phyloP scores from a whole-genome alignment of 140 eudicot species.

The Stevia rebaudiana region DNA sequence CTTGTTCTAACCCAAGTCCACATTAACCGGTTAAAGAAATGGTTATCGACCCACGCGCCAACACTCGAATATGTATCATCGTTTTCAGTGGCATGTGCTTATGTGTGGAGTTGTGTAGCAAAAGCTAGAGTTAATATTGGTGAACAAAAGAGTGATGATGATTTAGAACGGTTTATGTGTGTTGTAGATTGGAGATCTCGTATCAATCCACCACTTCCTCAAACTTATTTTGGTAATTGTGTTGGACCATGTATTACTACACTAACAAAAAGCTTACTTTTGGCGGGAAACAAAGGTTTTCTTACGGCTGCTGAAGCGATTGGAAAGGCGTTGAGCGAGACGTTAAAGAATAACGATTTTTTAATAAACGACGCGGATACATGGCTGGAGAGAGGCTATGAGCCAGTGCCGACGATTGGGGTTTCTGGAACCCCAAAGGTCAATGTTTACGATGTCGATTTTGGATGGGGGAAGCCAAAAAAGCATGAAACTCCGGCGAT shows the following conservation, averaged over 20 bases:
- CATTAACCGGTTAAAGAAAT: slow-evolving; percentile 27
- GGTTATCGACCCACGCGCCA: slow-evolving; percentile 1
- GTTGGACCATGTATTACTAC: slow-evolving; percentile 16
- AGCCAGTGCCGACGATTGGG: slow-evolving; percentile 2
- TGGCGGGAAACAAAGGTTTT: not conserved
- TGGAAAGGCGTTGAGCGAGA: not conserved
- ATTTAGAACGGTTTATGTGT: slow-evolving; percentile 26
- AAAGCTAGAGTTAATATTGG: slow-evolving; percentile 13
- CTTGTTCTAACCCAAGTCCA: slow-evolving; percentile 20
- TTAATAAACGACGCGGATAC: not conserved
- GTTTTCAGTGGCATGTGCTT: slow-evolving; percentile 35
- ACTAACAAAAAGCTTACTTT: not conserved
- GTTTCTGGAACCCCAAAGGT: slow-evolving; percentile 42
- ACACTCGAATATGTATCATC: slow-evolving; percentile 23
- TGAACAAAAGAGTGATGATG: slow-evolving; percentile 13
- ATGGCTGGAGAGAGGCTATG: not conserved
- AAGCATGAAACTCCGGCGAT: slow-evolving; percentile 33
- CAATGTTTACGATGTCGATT: slow-evolving; percentile 25
- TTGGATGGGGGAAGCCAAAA: slow-evolving; percentile 54
- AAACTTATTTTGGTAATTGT: slow-evolving; percentile 42
- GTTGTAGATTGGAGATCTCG: slow-evolving; percentile 42
- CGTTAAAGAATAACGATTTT: not conserved
- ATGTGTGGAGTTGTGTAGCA: slow-evolving; percentile 40
- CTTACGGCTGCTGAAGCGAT: not conserved
- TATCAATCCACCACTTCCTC: slow-evolving; percentile 38